Base-by-base conservation (phyloP, 257 asterid species). In the Ballota nigra region DNA sequence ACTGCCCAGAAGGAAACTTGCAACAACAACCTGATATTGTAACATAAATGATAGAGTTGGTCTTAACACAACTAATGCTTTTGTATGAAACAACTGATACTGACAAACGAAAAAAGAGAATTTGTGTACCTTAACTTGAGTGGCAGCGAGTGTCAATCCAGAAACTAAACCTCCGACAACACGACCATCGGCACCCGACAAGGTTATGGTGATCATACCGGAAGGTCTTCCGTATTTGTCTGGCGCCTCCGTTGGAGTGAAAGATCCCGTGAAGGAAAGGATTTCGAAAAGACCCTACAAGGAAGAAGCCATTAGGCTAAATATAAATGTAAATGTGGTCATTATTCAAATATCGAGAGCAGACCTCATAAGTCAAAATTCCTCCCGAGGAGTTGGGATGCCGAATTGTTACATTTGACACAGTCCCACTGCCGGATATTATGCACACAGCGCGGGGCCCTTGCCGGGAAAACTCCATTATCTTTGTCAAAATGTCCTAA, bases 391-490 rank as follows among this genome's bases (percentile, higher is more conserved):
- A 86, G 83, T 60, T 83, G 68, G 96, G 96, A 77, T 85, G 96
- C 45, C 88, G 76, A 64, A 89, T 84, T 40, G 95, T 89, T 33
- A 89, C 96, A 71, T 80, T 89, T 6, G 96, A 89, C 63, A 92
- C 87, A 53, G 86, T 69, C 51, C 97, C 96, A 45, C 84, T 86
- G 63, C 90, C 96, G 43, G 98, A 92, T 49, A 92, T 83, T 34
- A 92, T 83, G 77, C 96, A 92, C 63, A 92, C 81, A 38, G 97
- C 88, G 67, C 95, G 91, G 2, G 96, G 96, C 31, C 96, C 97
- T 78, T 89, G 89, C 63, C 79, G 90, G 53, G 92, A 82, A 65
- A 92, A 87, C 57, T 89, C 85, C 70, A 85, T 85, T 58, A 89
- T 85, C 85, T 85, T 92, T 73, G 62, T 82, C 0, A 89, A 77